Conservation (phyloP, 148 eudicot species). For the Pharnaceum exiguum region DNA sequence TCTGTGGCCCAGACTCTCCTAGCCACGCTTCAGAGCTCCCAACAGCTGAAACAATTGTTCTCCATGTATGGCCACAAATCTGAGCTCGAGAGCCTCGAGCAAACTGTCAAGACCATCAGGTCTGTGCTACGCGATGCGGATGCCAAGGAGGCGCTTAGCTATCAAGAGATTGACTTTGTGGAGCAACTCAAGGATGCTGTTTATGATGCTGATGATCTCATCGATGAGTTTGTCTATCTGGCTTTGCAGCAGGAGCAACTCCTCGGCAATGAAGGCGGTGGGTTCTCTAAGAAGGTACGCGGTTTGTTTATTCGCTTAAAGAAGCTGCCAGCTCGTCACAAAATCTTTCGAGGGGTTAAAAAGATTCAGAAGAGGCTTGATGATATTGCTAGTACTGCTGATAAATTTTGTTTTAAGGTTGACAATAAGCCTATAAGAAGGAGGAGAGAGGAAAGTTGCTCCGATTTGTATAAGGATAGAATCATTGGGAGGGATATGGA, state of each 20-base stretch:
- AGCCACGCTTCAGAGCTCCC: not conserved
- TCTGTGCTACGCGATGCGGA: constrained; percentile 7
- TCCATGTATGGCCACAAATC: not conserved
- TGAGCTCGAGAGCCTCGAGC: not conserved
- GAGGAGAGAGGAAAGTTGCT: not conserved
- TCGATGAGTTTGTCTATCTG: not conserved
- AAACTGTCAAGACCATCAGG: not conserved
- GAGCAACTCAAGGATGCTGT: not conserved
- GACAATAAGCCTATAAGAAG: not conserved
- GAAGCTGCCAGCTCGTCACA: no score
- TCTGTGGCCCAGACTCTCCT: no score
- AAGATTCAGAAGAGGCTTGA: no score
- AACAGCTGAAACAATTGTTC: no score
- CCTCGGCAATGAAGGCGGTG: no score
- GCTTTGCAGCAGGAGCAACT: not conserved
- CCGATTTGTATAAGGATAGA: not conserved
- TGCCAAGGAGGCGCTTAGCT: not conserved
- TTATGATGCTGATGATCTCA: constrained; percentile 3
- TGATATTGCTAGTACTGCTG: no score
- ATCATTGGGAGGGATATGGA: not conserved
- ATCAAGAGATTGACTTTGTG: not conserved
- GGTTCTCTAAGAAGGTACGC: not conserved
- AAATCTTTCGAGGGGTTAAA: no score
- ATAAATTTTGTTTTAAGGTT: not conserved
- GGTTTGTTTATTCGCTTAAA: not conserved